phyloP scores from a whole-genome alignment of 2,329 filamentous ascomycete genomes.

The Tolypocladium nubicola region DNA sequence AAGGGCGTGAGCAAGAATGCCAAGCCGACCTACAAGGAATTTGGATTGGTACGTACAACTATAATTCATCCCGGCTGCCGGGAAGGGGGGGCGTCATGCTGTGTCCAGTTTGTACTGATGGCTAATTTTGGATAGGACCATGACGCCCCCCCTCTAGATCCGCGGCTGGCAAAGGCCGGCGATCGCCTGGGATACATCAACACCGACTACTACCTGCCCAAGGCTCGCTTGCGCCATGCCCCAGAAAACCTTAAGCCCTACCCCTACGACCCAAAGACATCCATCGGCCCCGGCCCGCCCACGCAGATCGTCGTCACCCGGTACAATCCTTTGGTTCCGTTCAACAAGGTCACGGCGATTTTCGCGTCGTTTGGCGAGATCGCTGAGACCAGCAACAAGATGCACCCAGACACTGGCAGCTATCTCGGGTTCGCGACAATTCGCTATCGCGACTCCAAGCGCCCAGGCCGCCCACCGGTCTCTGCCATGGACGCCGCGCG shows the following conservation, averaged over 20 bases:
- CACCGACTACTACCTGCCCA: constrained; percentile 58
- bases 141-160: constrained; percentile 70
- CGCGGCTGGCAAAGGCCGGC: constrained; percentile 58
- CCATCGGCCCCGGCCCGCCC: constrained; percentile 79
- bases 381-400: constrained; percentile 82
- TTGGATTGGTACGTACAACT: constrained; percentile 54
- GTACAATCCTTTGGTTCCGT: constrained; percentile 83
- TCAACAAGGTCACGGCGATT: constrained; percentile 63
- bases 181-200: constrained; percentile 58
- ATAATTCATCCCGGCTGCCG: constrained; percentile 24
- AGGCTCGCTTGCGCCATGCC: constrained; percentile 58
- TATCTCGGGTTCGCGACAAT: constrained; percentile 91
- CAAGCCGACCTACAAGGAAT: constrained; percentile 52
- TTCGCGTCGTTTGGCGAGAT: constrained; percentile 82
- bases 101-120: constrained; percentile 31
- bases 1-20: constrained; percentile 43
- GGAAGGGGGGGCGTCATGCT: constrained; percentile 49
- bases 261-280: constrained; percentile 69
- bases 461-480: constrained; percentile 30
- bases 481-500: constrained; percentile 73
- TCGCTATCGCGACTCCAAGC: constrained; percentile 67
- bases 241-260: constrained; percentile 78
- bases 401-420: constrained; percentile 87
- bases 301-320: constrained; percentile 88
- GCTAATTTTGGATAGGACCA: constrained; percentile 65